Conservation (phyloP, 2,329 filamentous ascomycete species). For the Colletotrichum limetticola region DNA sequence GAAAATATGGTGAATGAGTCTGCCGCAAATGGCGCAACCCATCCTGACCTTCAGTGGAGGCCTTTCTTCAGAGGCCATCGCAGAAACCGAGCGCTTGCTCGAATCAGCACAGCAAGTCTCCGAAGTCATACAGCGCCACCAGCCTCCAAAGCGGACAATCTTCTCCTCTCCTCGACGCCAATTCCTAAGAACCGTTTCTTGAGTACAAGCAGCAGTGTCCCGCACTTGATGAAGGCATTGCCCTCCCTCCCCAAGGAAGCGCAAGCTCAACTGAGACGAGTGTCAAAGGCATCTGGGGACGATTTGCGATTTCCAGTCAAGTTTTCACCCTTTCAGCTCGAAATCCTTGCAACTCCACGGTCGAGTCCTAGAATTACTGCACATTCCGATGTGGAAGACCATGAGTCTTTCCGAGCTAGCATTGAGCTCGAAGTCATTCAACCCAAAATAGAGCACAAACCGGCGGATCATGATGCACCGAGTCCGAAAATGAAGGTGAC, state of each 20-base stretch:
- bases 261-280: not conserved
- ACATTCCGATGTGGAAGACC: slow-evolving; percentile 3
- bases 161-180: slow-evolving; percentile 58
- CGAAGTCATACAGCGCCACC: not conserved
- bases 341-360: slow-evolving; percentile 22
- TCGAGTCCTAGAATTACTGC: slow-evolving; percentile 24
- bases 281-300: not conserved
- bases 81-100: slow-evolving; percentile 40
- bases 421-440: slow-evolving; percentile 3
- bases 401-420: slow-evolving; percentile 24
- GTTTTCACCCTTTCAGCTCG: slow-evolving; percentile 35
- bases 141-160: not conserved
- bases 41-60: not conserved
- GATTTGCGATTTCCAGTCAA: slow-evolving; percentile 18
- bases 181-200: slow-evolving; percentile 58
- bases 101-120: slow-evolving; percentile 36
- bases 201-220: slow-evolving; percentile 60
- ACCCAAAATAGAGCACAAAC: not conserved
- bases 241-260: slow-evolving; percentile 54
- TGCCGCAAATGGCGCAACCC: not conserved
- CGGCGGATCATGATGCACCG: slow-evolving; percentile 13
- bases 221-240: slow-evolving; percentile 63
- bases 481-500: not conserved
- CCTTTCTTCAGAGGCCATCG: slow-evolving; percentile 38
- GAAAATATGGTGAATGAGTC: too few relatives aligned